phyloP scores from a whole-genome alignment of 768 basidiomycete genomes.

The Sporobolomyces roseus region DNA sequence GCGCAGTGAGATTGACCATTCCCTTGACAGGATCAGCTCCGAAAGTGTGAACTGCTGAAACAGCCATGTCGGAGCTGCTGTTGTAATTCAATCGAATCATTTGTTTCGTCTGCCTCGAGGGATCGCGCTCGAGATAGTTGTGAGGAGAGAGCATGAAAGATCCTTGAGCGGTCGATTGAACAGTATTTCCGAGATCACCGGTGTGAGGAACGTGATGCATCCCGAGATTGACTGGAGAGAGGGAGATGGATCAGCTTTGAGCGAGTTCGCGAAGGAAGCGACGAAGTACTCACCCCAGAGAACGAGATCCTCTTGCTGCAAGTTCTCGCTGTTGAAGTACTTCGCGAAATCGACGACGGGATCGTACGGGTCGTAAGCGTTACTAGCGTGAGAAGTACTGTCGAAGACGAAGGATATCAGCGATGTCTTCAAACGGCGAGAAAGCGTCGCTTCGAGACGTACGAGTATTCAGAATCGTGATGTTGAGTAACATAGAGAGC shows the following conservation, averaged over 20 bases:
- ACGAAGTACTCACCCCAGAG: conserved; percentile 19
- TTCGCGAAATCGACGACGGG: conserved; percentile 47
- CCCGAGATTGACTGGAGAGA: conserved; percentile 42
- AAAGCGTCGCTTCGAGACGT: too few relatives aligned
- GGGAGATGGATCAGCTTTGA: conserved; percentile 11
- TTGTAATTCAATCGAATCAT: conserved; percentile 46
- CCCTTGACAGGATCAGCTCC: conserved; percentile 17
- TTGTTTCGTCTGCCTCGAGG: conserved; percentile 45
- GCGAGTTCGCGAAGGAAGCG: too few relatives aligned
- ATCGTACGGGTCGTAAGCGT: conserved; percentile 43
- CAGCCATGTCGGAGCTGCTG: neutral
- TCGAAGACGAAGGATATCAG: too few relatives aligned
- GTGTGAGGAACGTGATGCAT: conserved; percentile 39
- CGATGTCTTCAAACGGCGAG: too few relatives aligned
- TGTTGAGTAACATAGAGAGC: conserved; percentile 46
- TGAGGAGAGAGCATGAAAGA: conserved; percentile 46
- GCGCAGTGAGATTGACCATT: conserved; percentile 13
- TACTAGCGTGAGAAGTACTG: conserved; percentile 43
- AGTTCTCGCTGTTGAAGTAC: conserved; percentile 47
- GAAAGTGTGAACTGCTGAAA: conserved; percentile 20
- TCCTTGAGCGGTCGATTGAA: conserved; percentile 36
- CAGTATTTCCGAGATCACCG: conserved; percentile 47
- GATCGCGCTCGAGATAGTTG: conserved; percentile 47
- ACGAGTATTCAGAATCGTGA: conserved; percentile 44
- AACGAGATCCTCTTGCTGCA: conserved; percentile 48